Conservation (phyloP, 176 grass and related monocot genomes). For the Triticum timopheevii region DNA sequence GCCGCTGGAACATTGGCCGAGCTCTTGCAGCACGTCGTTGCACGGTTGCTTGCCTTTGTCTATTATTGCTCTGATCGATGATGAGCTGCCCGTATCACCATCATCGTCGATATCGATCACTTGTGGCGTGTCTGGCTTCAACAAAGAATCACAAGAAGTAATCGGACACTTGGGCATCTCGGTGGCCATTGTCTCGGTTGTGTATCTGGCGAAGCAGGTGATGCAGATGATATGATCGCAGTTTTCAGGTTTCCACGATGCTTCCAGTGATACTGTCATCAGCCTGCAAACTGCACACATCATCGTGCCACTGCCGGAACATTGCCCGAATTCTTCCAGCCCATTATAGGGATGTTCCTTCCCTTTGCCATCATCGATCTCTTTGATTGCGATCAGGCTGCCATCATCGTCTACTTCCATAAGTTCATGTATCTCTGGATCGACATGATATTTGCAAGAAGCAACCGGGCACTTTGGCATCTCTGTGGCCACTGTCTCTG, state of each 20-base stretch:
- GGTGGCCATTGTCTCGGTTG: conserved; percentile 1
- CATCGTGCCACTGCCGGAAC: not conserved
- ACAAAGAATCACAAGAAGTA: not conserved
- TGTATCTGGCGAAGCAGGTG: conserved; percentile 34
- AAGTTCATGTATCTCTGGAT: not conserved
- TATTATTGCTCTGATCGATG: not conserved
- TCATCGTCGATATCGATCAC: not conserved
- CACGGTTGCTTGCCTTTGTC: conserved; percentile 23
- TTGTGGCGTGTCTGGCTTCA: not conserved
- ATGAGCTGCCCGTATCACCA: not conserved
- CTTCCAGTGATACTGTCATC: conserved; percentile 3
- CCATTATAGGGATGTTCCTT: not conserved
- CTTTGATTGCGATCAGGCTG: not conserved
- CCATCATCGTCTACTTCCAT: not conserved
- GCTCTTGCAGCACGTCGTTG: not conserved
- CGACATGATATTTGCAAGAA: not conserved
- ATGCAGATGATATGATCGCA: conserved; percentile 51
- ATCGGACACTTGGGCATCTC: conserved; percentile 22
- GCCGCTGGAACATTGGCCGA: conserved; percentile 18
- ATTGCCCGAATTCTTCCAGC: not conserved
- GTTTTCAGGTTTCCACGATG: conserved; percentile 33
- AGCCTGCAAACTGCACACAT: conserved; percentile 18
- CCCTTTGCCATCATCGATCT: not conserved
- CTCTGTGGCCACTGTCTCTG: not conserved
- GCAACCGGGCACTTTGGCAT: conserved; percentile 24